Conservation (phyloP, 148 eudicot genomes). For the Vaccinium vitisidaea region DNA sequence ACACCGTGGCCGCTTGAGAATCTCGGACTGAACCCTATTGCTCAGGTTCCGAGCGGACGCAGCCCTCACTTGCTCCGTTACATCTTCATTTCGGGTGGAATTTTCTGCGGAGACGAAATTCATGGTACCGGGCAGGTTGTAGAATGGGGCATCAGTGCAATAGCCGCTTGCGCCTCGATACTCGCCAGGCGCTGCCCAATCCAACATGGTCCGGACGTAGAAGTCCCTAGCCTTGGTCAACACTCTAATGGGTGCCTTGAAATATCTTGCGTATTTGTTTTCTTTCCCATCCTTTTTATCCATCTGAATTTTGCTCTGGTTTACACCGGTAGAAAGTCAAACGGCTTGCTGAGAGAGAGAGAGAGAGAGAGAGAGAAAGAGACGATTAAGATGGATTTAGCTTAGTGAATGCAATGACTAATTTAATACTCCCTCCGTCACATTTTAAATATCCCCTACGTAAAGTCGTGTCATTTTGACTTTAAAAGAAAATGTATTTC, state of each 20-base stretch:
- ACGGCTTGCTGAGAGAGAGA: background rate
- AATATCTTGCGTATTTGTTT: conserved; percentile 18
- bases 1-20: background rate
- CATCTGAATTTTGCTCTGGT: background rate
- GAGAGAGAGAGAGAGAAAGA: background rate
- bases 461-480: too few species aligned
- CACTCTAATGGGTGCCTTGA: conserved; percentile 28
- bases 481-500: too few species aligned
- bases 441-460: too few species aligned
- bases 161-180: background rate
- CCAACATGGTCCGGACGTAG: conserved; percentile 28
- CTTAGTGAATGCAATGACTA: too few species aligned
- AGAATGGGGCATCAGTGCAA: conserved; percentile 21
- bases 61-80: background rate
- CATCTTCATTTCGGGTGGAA: conserved; percentile 9
- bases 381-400: background rate
- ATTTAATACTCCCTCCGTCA: background rate
- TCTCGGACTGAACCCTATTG: conserved; percentile 15
- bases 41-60: background rate
- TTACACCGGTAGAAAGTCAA: background rate
- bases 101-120: conserved; percentile 18
- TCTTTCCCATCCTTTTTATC: background rate
- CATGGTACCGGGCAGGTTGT: conserved; percentile 24
- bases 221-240: conserved; percentile 38
- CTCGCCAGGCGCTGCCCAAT: conserved; percentile 26